Conservation (phyloP, 106 monocot species). For the Phalaenopsis equestris region DNA sequence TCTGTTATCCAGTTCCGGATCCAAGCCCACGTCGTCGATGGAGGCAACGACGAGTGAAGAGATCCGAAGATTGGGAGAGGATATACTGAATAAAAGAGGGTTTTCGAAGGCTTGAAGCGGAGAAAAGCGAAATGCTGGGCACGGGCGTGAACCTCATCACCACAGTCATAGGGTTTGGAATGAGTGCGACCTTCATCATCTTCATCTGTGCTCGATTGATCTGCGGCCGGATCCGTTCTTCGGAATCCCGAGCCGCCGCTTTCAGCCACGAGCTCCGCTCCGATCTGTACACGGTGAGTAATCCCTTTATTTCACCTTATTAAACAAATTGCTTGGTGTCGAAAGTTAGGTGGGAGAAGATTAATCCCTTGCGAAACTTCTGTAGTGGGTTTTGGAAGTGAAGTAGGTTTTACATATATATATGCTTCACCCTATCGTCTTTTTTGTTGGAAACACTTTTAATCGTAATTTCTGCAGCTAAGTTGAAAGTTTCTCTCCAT, state of each 20-base stretch:
- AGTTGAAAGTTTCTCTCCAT: neutral
- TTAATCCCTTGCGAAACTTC: neutral
- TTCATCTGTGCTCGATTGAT: constrained; percentile 72
- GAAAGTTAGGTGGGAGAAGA: neutral
- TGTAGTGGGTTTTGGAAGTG: neutral
- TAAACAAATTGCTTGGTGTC: neutral
- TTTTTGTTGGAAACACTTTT: neutral
- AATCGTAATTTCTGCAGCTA: neutral
- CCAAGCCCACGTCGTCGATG: neutral
- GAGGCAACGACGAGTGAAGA: neutral
- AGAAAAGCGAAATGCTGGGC: constrained; percentile 13
- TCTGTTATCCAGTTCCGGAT: neutral
- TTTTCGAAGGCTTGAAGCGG: neutral
- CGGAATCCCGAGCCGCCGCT: constrained; percentile 25
- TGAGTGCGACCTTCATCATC: constrained; percentile 75
- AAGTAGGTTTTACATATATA: too few species aligned
- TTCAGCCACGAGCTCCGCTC: constrained; percentile 49
- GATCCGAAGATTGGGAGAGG: neutral
- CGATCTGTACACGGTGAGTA: constrained; percentile 29
- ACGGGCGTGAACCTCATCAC: constrained; percentile 66
- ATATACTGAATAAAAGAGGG: too few species aligned
- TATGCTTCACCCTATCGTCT: too few species aligned
- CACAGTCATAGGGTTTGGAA: constrained; percentile 74
- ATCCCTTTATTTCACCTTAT: neutral
- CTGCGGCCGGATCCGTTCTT: constrained; percentile 54